Conservation (phyloP, 2,329 filamentous ascomycete genomes). For the Colletotrichum falcatum region DNA sequence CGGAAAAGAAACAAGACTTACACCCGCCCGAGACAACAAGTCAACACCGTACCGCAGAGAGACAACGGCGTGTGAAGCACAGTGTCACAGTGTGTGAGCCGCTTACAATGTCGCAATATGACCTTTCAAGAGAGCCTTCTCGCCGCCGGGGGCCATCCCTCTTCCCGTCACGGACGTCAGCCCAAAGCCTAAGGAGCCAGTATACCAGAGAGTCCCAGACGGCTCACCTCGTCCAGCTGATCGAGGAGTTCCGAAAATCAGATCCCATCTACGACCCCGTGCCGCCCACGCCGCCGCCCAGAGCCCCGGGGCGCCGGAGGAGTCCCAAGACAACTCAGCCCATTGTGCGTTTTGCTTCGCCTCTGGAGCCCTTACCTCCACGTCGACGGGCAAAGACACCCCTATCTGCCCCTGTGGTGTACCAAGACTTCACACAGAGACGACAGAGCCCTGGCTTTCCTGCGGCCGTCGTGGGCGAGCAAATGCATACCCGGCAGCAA, state of each 20-base stretch:
- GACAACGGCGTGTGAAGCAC: background rate
- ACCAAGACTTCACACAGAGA: slow-evolving; percentile 3
- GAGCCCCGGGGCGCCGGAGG: slow-evolving; percentile 25
- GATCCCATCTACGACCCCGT: slow-evolving; percentile 37
- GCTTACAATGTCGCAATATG: slow-evolving; percentile 27
- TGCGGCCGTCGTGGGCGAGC: slow-evolving; percentile 9
- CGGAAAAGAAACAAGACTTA: slow-evolving; percentile 15
- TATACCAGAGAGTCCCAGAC: slow-evolving; percentile 25
- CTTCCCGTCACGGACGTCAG: slow-evolving; percentile 26
- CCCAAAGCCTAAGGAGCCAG: slow-evolving; percentile 35
- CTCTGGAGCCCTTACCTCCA: background rate
- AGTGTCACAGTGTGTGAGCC: background rate
- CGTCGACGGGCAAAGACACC: slow-evolving; percentile 27
- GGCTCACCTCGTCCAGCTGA: slow-evolving; percentile 29
- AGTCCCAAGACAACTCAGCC: slow-evolving; percentile 14
- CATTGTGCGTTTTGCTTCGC: slow-evolving; percentile 23
- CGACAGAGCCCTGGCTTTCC: background rate
- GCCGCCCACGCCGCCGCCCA: slow-evolving; percentile 36
- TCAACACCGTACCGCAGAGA: slow-evolving; percentile 10
- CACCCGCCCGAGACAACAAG: background rate
- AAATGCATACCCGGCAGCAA: background rate
- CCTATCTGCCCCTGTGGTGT: slow-evolving; percentile 13
- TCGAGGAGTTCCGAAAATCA: slow-evolving; percentile 35
- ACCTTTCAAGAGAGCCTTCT: slow-evolving; percentile 18
- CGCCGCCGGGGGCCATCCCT: slow-evolving; percentile 29